phyloP scores from a whole-genome alignment of 805 yeast species.

The Sungouiella blattae region DNA sequence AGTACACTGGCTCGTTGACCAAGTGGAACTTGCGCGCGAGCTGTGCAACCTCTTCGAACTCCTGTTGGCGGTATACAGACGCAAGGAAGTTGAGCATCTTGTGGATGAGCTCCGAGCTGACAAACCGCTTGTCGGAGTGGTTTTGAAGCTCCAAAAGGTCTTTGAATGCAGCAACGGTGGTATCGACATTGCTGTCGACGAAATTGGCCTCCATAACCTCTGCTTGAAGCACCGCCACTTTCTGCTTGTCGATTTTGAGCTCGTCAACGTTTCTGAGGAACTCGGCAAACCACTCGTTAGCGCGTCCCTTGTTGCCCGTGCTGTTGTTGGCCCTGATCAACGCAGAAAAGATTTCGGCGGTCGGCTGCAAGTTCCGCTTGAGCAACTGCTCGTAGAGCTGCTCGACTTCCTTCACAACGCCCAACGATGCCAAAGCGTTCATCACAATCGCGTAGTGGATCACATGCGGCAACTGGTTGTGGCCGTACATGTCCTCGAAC shows the following conservation, averaged over 20 bases:
- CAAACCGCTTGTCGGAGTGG: constrained; percentile 9
- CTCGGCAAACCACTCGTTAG: constrained; percentile 25
- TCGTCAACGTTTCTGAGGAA: constrained; percentile 23
- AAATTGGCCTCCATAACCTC: constrained; percentile 27
- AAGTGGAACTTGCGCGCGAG: constrained; percentile 17
- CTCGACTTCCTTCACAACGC: constrained; percentile 47
- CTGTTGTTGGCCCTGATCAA: constrained; percentile 41
- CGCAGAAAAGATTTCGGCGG: constrained; percentile 40
- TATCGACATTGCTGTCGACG: constrained; percentile 21
- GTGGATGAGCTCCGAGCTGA: constrained; percentile 16
- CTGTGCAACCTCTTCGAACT: constrained; percentile 15
- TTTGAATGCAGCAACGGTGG: constrained; percentile 26
- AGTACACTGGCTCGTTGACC: constrained; percentile 24
- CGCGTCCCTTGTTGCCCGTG: constrained; percentile 33
- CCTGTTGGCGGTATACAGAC: constrained; percentile 18
- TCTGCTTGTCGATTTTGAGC: constrained; percentile 11
- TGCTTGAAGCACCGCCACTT: constrained; percentile 23
- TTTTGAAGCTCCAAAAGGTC: constrained; percentile 18
- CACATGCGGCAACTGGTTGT: constrained; percentile 50
- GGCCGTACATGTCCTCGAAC: constrained; percentile 54
- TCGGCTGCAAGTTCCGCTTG: constrained; percentile 47
- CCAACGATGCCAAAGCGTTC: constrained; percentile 51
- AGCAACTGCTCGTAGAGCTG: constrained; percentile 46
- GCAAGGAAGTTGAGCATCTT: constrained; percentile 21
- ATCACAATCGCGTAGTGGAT: constrained; percentile 60